Evolutionary conservation across 768 basidiomycete genomes (phyloP).

Genomic region (Lentinula detonsa): DNA sequence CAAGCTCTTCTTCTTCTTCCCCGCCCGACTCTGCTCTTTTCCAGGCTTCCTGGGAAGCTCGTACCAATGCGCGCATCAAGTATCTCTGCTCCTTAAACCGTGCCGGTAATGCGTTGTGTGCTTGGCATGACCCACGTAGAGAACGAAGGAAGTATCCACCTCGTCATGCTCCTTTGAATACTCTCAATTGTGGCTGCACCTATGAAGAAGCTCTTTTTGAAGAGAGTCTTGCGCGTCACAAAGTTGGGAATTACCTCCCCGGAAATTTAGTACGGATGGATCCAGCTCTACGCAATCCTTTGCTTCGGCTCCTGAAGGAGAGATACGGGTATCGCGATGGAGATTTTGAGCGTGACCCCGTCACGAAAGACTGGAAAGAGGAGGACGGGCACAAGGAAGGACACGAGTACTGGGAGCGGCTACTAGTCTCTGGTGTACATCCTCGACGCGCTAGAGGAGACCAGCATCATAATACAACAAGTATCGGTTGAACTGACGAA

Average conservation of each 20-base stretch:
- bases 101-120: conserved; percentile 83
- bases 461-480: not conserved
- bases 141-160: conserved; percentile 76
- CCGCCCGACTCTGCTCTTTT: conserved; percentile 41
- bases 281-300: conserved; percentile 76
- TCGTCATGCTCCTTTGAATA: conserved; percentile 71
- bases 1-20: conserved; percentile 21
- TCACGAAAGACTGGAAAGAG: conserved; percentile 59
- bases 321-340: conserved; percentile 80
- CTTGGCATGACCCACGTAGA: conserved; percentile 86
- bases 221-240: conserved; percentile 73
- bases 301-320: conserved; percentile 63
- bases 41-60: conserved; percentile 60
- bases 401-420: conserved; percentile 56
- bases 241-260: conserved; percentile 76
- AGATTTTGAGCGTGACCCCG: conserved; percentile 72
- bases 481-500: not conserved
- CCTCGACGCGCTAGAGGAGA: conserved; percentile 15
- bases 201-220: conserved; percentile 83
- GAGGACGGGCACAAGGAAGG: conserved; percentile 65
- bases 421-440: conserved; percentile 28
- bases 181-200: conserved; percentile 84
- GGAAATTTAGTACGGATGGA: conserved; percentile 88
- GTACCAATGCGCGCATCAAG: conserved; percentile 67
- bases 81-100: conserved; percentile 79